Percentiles rank a stretch among this genome's conserved stretches.
Conservation (phyloP, 805 yeast genomes). For the Lipomyces orientalis region DNA sequence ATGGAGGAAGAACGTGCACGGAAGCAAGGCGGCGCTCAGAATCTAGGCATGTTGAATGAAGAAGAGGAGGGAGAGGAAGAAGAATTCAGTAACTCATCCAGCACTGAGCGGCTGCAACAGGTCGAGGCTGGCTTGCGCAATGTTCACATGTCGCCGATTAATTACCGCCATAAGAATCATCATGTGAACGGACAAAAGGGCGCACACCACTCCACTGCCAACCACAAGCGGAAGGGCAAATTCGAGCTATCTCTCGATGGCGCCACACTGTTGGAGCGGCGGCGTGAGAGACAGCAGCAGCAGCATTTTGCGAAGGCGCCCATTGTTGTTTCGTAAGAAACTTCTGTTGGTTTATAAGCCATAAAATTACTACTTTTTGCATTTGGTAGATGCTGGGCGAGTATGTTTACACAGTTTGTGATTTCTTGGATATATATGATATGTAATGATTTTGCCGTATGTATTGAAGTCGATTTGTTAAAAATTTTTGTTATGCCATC, state of each 20-base stretch:
- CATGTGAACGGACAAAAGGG: neutral
- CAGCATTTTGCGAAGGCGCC: constrained; percentile 11
- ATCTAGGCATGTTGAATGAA: constrained; percentile 48
- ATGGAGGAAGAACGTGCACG: constrained; percentile 66
- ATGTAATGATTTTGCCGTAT: neutral
- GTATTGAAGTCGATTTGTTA: neutral
- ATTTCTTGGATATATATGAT: neutral
- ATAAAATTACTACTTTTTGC: neutral
- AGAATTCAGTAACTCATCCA: constrained; percentile 18
- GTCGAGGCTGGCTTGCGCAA: constrained; percentile 35
- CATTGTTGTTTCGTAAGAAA: constrained; percentile 8
- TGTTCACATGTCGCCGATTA: constrained; percentile 32
- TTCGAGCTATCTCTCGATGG: constrained; percentile 69
- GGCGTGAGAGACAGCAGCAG: constrained; percentile 43
- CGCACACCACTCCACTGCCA: neutral
- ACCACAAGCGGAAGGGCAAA: constrained; percentile 26
- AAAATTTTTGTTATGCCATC: neutral
- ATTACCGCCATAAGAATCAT: constrained; percentile 7
- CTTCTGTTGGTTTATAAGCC: neutral
- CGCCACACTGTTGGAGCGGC: constrained; percentile 65
- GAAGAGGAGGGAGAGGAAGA: constrained; percentile 46
- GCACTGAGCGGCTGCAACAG: constrained; percentile 27
- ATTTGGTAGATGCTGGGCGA: neutral
- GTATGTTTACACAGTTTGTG: neutral
- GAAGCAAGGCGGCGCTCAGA: constrained; percentile 38